Base-by-base conservation (phyloP, 805 yeast genomes). In the Pichia ethanolica region DNA sequence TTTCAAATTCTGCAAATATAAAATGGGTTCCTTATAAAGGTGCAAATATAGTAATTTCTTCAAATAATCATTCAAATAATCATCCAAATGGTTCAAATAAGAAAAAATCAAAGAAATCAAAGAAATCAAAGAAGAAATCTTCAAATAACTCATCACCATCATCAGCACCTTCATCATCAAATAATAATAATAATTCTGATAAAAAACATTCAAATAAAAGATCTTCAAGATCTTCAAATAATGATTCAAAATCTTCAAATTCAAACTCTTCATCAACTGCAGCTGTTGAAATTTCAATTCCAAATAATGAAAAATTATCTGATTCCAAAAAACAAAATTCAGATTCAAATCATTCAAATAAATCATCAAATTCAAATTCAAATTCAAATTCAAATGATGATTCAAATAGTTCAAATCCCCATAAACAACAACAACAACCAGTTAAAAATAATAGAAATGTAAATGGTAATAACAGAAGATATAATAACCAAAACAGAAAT, bases 11-110 rank as follows among this genome's bases (percentile, higher is more conserved):
- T 13, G 81, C 81, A 49, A 80, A 77, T 59, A 84, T 79, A 58
- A 85, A 83, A 62, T 82, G 88, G 87, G 76, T 82, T 38, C 88
- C 88, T n/a, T 79, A 77, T 62, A 74, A 79, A 56, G 86, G 78
- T 39, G 61, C 67, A 20, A 77, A 77, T 44, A 74, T 74, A 30
- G 69, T 76, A 39, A 69, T 74, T 25, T 49, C 65, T 3, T 53
- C 53, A 42, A 28, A 32, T 25, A 25, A 28, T n/a, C n/a, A 14
- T 25, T 12, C 39, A 7, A 20, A 20, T 27, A 36, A 28, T 9
- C 9, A 9, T 30, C 7, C 32, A 9, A 30, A 30, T 25, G 10
- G 25, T 11, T 32, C 45, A 10, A 42, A 43, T 41, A 39, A 48
- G 10, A 44, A 40, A n/a, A 50, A 47, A 20, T 25, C 42, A 5